Base-by-base conservation (phyloP, 768 basidiomycete species). In the Floccularia luteovirens region DNA sequence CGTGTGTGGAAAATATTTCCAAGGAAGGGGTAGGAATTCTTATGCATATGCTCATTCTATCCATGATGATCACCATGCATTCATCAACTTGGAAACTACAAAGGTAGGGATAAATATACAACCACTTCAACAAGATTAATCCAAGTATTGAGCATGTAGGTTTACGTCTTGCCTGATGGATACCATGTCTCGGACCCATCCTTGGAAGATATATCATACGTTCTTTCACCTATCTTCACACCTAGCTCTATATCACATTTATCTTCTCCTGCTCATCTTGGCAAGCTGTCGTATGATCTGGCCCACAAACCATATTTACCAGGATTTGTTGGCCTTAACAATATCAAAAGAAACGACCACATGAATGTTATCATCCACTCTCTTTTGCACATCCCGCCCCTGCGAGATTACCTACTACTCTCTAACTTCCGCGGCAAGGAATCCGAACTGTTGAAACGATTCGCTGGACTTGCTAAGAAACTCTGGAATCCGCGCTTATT, bases 1-100 rank as follows among this genome's bases (percentile, higher is more conserved):
- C 39, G 93, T 98, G 12, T 93, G 90, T 57, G 96, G 96, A 41
- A 98, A 96, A 66, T 99, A 97, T 60, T 98, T 96, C 57, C 94
- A 98, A 70, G 96, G 96, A 19, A 72, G 96, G 53, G 94, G 96
- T 24, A 82, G 84, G 47, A 89, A 74, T 32, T 91, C 91, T 42
- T 92, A 91, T 57, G 96, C 96, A 17, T 99, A 96, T 61, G 79
- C 91, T 12, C 96, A 99, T 63, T 87, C 92, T 33, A 93, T 99
- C 47, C 90, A 93, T 53, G 91, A 98, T 44, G 93, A 96, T 61
- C 93, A 99, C 57, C 92, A 98, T 54, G 96, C 98, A 42, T 99
- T 92, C 71, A 88, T 99, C 53, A 92, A 98, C 61, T 73, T 98
- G 23, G 84, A 88, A 52, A 90, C 91, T 3, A 81, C 87, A 43